Evolutionary conservation across 306 rosid genomes (phyloP), one percentile per base, ranked within the genome.

Genomic region (Begonia peltatifolia): DNA sequence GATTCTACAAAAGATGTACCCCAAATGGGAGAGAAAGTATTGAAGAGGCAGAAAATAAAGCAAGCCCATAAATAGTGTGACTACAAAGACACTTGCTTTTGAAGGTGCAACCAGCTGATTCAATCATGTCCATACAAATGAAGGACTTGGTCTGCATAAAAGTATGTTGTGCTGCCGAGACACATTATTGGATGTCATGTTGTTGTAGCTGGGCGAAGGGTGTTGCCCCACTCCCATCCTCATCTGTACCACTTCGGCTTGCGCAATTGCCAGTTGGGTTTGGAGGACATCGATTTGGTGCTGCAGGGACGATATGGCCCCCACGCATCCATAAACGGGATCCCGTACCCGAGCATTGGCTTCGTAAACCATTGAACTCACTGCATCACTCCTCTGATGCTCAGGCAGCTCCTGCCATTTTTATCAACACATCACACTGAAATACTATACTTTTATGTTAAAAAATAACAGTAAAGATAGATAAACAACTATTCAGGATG

Each of bases 301-400:
- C 14, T 85, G 97, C 0, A 89, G 71, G 12, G 95, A 85, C 1
- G 97, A 85, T 38, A 89, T 89, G 47, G 97, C 94, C 58, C 97
- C 97, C 7, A 82, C 97, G 41, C 97, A 89, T 0, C 97, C 97
- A 17, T 89, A 89, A 6, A 89, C 95, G 0, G 97, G 97, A 52
- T 89, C 95, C 61, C 90, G 65, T 14, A 84, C 84, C n/a, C 97
- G 68, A n/a, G 97, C 97, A 47, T 89, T 78, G 1, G 97, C 97
- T 64, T 89, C 97, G 35, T 89, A 89, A 35, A 89, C 95, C 95
- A 89, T 85, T 4, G 97, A 84, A 59, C 94, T 89, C 44, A 89
- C 97, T 1, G 97, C 97, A 54, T 89, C 97, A 47, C 85, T 82
- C n/a, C 95, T 22, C 36, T 89, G 90, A 22, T 82, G 76, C 56